Evolutionary conservation across 345 rosid species (phyloP), one percentile per base, ranked within the genome.

Genomic region (Garcia nutans): DNA sequence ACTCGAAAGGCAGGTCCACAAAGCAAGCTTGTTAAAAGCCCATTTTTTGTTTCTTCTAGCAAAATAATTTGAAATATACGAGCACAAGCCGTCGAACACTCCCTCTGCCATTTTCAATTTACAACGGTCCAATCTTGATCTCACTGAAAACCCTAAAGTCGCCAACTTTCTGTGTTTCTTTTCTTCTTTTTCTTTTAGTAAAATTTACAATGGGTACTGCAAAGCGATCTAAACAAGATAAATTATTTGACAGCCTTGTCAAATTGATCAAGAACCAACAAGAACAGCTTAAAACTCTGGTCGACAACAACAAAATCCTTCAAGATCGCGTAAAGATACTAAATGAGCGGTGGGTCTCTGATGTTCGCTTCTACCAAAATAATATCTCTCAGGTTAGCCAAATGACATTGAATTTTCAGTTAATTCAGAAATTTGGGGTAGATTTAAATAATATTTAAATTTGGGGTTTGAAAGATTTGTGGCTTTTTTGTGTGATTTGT

Each of bases 231-330:
- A 50, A 65, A 75, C 70, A 65, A 8, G 89, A 80, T 57, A 85
- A 67, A 57, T 78, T 93, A 13, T 88, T 89, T 68, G 70, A 87
- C 50, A 77, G 81, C 26, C 55, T 91, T 70, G 85, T 91, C 31
- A 79, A 89, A 71, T 78, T 89, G 60, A 52, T 96, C 41, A 83
- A 82, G 56, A 74, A 84, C 63, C 92, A 88, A 74, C 92, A 93
- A 75, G 83, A 86, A 45, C 94, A 91, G 90, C 88, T 92, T 31
- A 80, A 83, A 55, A 78, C 88, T 23, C 87, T 92, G 31, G 78
- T 87, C 58, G 70, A 81, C 79, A 91, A 93, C 70, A 86, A 90
- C 84, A 88, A 86, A 73, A 56, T 84, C 26, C 82, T 92, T 8
- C 91, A 87, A 85, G 94, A 78, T 72, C 86, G 79, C 8, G 66